Base-by-base conservation (phyloP, 2,329 filamentous ascomycete genomes). In the Neonectria coccinea region DNA sequence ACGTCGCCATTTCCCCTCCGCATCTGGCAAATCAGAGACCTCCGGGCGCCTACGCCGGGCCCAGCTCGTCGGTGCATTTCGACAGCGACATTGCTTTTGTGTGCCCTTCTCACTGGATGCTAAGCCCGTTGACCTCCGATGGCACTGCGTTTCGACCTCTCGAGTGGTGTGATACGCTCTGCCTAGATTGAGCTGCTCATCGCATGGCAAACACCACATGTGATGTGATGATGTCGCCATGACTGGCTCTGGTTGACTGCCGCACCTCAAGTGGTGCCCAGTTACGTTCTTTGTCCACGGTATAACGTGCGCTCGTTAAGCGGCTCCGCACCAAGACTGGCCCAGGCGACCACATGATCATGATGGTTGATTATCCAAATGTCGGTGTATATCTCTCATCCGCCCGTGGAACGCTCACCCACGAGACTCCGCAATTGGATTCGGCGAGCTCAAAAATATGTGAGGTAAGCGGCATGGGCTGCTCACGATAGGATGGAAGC, bases 41-140 rank as follows among this genome's bases (percentile, higher is more conserved):
- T 16, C 48, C 50, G 60, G 57, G 64, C 65, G 67, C 62, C 66
- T 73, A 71, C 64, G 66, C 65, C 66, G 71, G 69, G 72, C 63
- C 72, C 70, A 74, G 68, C 62, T 68, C 36, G 69, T 68, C 65
- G 72, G 72, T 68, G 70, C 69, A 65, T 64, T 70, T 67, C 42
- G 57, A 66, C 66, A 70, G 45, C 59, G 56, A 31, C 55, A 47
- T 66, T 72, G 59, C 60, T 65, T 59, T 47, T 66, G 62, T 50
- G 63, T 59, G 58, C 56, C 42, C 25, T 45, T 59, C 31, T 58
- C 54, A 57, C 53, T 64, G 57, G 55, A 42, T 20, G 55, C 33
- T 54, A 20, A 14, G 52, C 51, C 53, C 56, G 27, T 18, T 59
- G 59, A 41, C 45, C 29, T 39, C 29, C 33, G 39, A 42, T 18